These are phyloP conservation scores for Trichoderma koningii DNA, from an alignment of 2,329 filamentous ascomycete genomes.

Conservation along the genomic window DNA sequence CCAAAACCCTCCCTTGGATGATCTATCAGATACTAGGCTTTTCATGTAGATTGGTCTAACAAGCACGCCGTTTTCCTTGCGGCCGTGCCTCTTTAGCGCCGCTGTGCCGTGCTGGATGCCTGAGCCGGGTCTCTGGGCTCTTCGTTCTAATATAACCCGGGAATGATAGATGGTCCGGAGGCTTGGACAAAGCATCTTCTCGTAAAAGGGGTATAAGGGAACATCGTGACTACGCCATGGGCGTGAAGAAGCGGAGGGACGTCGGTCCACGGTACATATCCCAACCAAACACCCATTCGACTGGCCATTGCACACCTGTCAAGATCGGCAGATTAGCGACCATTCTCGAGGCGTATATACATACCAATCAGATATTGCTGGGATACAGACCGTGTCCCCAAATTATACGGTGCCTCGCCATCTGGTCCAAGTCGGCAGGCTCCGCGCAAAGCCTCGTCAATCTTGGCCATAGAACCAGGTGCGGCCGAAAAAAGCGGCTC, in stretches of 20 bases:
- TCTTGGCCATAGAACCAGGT: neutral
- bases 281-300: neutral
- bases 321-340: neutral
- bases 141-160: neutral
- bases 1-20: neutral
- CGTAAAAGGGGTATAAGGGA: neutral
- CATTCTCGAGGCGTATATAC: too few species aligned
- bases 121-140: neutral
- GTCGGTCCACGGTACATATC: too few species aligned
- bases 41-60: too few species aligned
- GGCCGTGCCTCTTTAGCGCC: neutral
- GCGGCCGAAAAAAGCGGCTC: constrained; percentile 11
- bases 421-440: too few species aligned
- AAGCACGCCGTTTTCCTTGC: too few species aligned
- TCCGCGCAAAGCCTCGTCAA: neutral
- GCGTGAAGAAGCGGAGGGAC: too few species aligned
- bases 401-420: too few species aligned
- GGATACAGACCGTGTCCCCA: neutral
- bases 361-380: too few species aligned
- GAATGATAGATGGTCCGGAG: neutral
- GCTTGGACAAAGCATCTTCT: too few species aligned
- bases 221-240: neutral
- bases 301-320: neutral
- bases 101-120: constrained; percentile 5
- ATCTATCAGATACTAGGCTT: too few species aligned